phyloP scores from a whole-genome alignment of 1,284 basidiomycete species.

The Naganishia liquefaciens region DNA sequence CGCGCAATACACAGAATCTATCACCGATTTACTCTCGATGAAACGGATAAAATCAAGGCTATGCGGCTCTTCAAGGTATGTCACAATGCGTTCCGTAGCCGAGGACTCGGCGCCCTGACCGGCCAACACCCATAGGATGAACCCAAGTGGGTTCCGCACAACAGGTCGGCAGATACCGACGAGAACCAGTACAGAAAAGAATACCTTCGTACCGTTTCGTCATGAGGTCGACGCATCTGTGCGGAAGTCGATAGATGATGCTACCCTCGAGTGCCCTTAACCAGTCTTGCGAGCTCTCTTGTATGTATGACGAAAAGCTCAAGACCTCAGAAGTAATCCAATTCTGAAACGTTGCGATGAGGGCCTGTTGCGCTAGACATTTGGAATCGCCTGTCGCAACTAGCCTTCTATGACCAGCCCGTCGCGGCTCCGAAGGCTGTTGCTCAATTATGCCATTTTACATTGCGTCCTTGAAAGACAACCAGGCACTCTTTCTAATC shows the following conservation, averaged over 20 bases:
- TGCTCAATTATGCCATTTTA: constrained; percentile 28
- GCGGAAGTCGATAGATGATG: too few species aligned
- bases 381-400: too few species aligned
- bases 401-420: too few species aligned
- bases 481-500: constrained; percentile 10
- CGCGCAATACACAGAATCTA: constrained; percentile 60
- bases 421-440: not conserved
- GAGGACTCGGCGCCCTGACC: not conserved
- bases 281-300: too few species aligned
- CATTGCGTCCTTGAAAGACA: constrained; percentile 10
- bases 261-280: too few species aligned
- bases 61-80: constrained; percentile 74
- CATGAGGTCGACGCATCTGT: not conserved
- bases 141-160: constrained; percentile 79
- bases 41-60: constrained; percentile 66
- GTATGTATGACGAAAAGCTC: too few species aligned
- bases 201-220: constrained; percentile 57
- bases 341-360: too few species aligned
- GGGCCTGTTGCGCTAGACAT: too few species aligned
- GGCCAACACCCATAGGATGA: constrained; percentile 66
- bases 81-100: not conserved
- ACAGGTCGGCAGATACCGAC: constrained; percentile 66
- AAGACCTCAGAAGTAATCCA: too few species aligned
- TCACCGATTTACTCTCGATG: constrained; percentile 80
- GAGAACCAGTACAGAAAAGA: constrained; percentile 63